Evolutionary conservation across 257 asterid genomes (phyloP).

Genomic region (Salvia rosmarinus): DNA sequence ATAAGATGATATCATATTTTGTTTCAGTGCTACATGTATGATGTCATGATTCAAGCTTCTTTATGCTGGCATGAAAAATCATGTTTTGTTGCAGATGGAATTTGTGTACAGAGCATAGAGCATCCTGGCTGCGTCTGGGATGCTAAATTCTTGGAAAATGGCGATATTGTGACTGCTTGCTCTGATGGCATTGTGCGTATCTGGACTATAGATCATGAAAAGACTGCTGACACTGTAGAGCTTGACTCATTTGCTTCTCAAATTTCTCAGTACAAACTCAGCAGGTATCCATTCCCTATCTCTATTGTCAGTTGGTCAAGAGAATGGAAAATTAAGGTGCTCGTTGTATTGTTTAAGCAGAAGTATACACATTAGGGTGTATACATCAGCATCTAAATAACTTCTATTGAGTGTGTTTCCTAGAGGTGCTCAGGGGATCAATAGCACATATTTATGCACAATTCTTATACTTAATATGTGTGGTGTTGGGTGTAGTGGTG

Average conservation of each 20-base stretch:
- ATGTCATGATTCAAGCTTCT: constrained; percentile 24
- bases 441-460: too few species aligned
- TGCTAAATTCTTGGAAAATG: constrained; percentile 86
- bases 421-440: neutral
- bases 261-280: constrained; percentile 79
- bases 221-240: constrained; percentile 68
- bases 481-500: neutral
- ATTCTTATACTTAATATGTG: too few species aligned
- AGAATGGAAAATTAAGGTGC: constrained; percentile 16
- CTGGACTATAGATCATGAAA: constrained; percentile 80
- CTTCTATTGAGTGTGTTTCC: neutral
- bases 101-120: constrained; percentile 89
- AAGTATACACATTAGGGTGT: neutral
- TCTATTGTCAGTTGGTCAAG: constrained; percentile 24
- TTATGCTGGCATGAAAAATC: constrained; percentile 29
- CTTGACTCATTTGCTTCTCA: constrained; percentile 65
- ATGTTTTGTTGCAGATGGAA: constrained; percentile 74
- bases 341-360: constrained; percentile 25
- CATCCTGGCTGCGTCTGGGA: constrained; percentile 99
- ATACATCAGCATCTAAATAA: neutral
- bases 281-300: constrained; percentile 61
- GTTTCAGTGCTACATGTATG: constrained; percentile 17
- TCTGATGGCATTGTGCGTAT: constrained; percentile 93
- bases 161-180: constrained; percentile 93
- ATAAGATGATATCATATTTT: constrained; percentile 1